Evolutionary conservation across 345 rosid species (phyloP).

Genomic region (Gossypium anomalum): DNA sequence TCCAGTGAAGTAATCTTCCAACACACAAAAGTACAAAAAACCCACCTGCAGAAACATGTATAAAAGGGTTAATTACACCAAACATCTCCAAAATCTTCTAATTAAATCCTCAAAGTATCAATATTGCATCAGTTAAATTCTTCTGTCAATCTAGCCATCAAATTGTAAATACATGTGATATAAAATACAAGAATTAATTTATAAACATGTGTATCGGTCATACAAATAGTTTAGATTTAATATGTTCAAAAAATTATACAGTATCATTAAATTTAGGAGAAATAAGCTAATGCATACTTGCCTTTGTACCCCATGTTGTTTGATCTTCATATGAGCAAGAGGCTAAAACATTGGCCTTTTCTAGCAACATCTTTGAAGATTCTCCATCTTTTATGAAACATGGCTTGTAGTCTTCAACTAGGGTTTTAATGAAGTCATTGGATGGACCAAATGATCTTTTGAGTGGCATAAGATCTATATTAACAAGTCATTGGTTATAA

Average conservation of each 20-base stretch:
- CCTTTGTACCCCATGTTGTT: conserved; percentile 44
- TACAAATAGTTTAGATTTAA: too few relatives aligned
- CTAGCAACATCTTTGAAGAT: conserved; percentile 7
- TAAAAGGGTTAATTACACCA: not conserved
- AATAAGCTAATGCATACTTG: not conserved
- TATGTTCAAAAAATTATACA: too few relatives aligned
- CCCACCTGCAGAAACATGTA: conserved; percentile 29
- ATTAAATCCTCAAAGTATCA: too few relatives aligned
- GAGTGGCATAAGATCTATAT: conserved; percentile 14
- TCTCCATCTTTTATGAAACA: not conserved
- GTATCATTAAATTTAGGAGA: too few relatives aligned
- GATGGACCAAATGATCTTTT: conserved; percentile 30
- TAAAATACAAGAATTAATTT: too few relatives aligned
- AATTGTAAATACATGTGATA: not conserved
- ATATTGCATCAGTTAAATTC: too few relatives aligned
- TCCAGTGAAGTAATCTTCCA: conserved; percentile 43
- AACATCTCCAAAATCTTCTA: too few relatives aligned
- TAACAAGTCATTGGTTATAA: not conserved
- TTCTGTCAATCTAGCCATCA: too few relatives aligned
- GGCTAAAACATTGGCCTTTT: conserved; percentile 24
- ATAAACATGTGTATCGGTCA: too few relatives aligned
- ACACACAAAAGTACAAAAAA: conserved; percentile 29
- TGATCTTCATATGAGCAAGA: conserved; percentile 30
- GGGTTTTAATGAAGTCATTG: conserved; percentile 27
- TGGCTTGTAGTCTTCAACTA: conserved; percentile 1